Base-by-base conservation (phyloP, 805 yeast species). In the Huiozyma naganishii region DNA sequence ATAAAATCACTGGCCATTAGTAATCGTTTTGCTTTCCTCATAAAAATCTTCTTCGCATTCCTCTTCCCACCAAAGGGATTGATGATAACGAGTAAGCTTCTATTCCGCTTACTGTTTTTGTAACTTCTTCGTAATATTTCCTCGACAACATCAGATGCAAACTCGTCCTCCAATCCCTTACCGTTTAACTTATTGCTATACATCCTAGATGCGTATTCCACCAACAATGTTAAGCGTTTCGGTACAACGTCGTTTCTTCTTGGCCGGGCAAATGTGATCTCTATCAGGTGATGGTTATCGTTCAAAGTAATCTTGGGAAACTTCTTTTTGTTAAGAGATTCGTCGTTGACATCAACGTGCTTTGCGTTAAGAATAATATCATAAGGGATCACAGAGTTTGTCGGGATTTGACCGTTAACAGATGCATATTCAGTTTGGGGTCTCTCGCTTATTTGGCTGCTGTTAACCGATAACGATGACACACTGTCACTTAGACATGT, bases 11-110 rank as follows among this genome's bases (percentile, higher is more conserved):
- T 94, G 0, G 87, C 89, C 17, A 71, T 65, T 29, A 92, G 64
- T 6, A 90, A 69, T 0, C 97, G 95, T 51, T 73, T 71, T 6
- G 84, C 79, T 40, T 75, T 64, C 6, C 66, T 53, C 44, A 71
- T 52, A 56, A 77, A 89, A n/a, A 77, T 62, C 12, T 67, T 60
- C 9, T 68, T 57, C 1, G 96, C 96, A 40, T 73, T 70, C 1
- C 96, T 95, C 49, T 79, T 79, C 11, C 98, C 98, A 40, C 96
- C 89, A 52, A 79, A 79, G 7, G 96, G 97, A 57, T 92, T 92
- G n/a, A 90, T 70, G 2, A 90, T 59, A 0, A 87, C 81, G 40
- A 86, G 61, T 2, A 82, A 66, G n/a, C 74, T 64, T 52, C 72
- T 68, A 17, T 57, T 56, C 4, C 71, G 67, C 32, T 62, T 64